These are phyloP conservation scores for Cutaneotrichosporon mucoides DNA, from an alignment of 1,284 basidiomycete species.

Conservation along the genomic window DNA sequence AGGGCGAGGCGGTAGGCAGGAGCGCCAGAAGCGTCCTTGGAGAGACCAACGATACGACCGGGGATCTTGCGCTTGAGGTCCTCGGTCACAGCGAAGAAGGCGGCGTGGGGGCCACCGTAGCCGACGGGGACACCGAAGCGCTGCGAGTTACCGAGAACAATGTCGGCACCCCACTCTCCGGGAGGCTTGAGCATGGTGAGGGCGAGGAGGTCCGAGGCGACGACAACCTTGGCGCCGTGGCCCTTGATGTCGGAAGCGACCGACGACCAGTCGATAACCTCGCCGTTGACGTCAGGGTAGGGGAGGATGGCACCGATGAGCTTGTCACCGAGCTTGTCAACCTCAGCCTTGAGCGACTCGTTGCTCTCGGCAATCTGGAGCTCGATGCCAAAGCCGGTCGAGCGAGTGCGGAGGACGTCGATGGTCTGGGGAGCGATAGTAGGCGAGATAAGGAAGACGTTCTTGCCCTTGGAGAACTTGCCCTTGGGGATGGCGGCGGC, in stretches of 20 bases:
- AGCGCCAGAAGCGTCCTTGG: conserved; percentile 76
- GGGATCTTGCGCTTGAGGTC: conserved; percentile 96
- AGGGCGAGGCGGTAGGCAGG: conserved; percentile 88
- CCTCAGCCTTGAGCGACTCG: conserved; percentile 54
- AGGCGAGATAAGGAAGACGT: conserved; percentile 76
- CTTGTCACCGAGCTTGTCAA: conserved; percentile 54
- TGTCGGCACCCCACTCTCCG: conserved; percentile 97
- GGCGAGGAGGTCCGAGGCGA: conserved; percentile 87
- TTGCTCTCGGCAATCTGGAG: conserved; percentile 58
- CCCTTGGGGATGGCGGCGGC: conserved; percentile 43
- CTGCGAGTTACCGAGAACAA: conserved; percentile 90
- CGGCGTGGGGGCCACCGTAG: conserved; percentile 90
- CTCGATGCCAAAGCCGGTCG: conserved; percentile 82
- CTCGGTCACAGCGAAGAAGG: conserved; percentile 93
- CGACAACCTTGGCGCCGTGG: conserved; percentile 73
- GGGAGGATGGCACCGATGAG: conserved; percentile 86
- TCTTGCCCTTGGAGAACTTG: conserved; percentile 64
- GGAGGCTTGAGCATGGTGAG: conserved; percentile 91
- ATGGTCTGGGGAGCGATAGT: conserved; percentile 82
- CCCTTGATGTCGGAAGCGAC: conserved; percentile 69
- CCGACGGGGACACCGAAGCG: conserved; percentile 86
- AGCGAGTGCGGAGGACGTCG: conserved; percentile 77
- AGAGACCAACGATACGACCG: conserved; percentile 85
- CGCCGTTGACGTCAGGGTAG: conserved; percentile 87
- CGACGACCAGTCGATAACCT: conserved; percentile 68